Conservation (phyloP, 805 yeast species). For the Candida quercuum region DNA sequence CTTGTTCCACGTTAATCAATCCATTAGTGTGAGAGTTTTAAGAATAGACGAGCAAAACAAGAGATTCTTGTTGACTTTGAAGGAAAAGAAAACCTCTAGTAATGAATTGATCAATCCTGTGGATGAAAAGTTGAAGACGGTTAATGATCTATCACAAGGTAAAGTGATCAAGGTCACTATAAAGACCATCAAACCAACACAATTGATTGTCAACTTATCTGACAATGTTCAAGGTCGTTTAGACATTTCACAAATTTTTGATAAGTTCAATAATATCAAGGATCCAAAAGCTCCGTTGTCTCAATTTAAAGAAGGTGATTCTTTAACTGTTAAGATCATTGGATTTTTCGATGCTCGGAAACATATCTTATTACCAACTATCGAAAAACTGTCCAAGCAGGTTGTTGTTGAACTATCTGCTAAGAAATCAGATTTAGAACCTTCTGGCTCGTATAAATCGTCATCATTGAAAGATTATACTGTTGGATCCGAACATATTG, state of each 20-base stretch:
- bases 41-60: conserved; percentile 63
- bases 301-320: conserved; percentile 52
- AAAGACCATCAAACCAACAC: conserved; percentile 62
- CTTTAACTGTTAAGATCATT: conserved; percentile 57
- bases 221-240: conserved; percentile 77
- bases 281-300: conserved; percentile 55
- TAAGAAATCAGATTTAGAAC: conserved; percentile 36
- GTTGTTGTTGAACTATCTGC: conserved; percentile 61
- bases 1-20: conserved; percentile 59
- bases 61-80: conserved; percentile 65
- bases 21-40: conserved; percentile 62
- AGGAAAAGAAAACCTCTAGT: conserved; percentile 26
- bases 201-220: conserved; percentile 69
- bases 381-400: conserved; percentile 51
- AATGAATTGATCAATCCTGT: conserved; percentile 48
- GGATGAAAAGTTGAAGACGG: conserved; percentile 42
- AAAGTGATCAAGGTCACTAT: conserved; percentile 53
- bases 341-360: conserved; percentile 73
- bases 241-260: conserved; percentile 68
- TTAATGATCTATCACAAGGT: conserved; percentile 57
- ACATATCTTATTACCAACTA: conserved; percentile 61
- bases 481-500: conserved; percentile 47
- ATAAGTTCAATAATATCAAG: conserved; percentile 44
- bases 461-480: conserved; percentile 37
- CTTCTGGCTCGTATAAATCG: conserved; percentile 21